These are phyloP conservation scores for Hyphopichia pseudoburtonii DNA, from an alignment of 1,139 yeast genomes.

Conservation along the genomic window DNA sequence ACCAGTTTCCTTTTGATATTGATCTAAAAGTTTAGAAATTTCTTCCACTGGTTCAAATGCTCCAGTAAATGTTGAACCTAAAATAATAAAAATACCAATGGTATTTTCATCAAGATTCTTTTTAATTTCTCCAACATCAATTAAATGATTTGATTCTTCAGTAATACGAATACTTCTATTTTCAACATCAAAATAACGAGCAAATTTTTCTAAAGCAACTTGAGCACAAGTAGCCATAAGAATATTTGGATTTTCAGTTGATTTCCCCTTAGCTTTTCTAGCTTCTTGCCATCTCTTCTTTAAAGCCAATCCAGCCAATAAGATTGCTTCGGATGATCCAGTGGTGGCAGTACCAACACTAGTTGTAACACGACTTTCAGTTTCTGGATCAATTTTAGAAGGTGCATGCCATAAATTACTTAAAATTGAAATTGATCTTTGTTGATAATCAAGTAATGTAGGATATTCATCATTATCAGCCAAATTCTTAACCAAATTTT, in stretches of 20 bases:
- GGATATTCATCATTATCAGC: conserved; percentile 96
- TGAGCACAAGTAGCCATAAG: conserved; percentile 95
- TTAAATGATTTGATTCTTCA: conserved; percentile 58
- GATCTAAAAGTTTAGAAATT: conserved; percentile 62
- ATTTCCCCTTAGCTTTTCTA: conserved; percentile 59
- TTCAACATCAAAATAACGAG: conserved; percentile 90
- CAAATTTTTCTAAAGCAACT: conserved; percentile 92
- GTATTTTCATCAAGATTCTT: conserved; percentile 84
- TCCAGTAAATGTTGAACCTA: conserved; percentile 93
- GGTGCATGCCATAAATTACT: conserved; percentile 84
- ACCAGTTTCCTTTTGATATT: conserved; percentile 68
- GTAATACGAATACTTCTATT: conserved; percentile 70
- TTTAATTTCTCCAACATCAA: conserved; percentile 60
- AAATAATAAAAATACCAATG: conserved; percentile 83
- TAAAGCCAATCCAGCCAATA: conserved; percentile 91
- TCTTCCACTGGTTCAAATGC: conserved; percentile 77
- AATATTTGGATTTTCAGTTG: conserved; percentile 72
- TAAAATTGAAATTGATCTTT: conserved; percentile 78
- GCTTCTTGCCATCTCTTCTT: conserved; percentile 83
- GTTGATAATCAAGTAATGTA: conserved; percentile 73
- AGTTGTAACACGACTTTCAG: conserved; percentile 28
- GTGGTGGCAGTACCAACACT: conserved; percentile 91
- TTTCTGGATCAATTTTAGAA: conserved; percentile 22
- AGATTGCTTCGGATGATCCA: conserved; percentile 91
- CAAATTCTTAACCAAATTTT: conserved; percentile 79